A percentile compares a stretch with the other conserved stretches of the same genome.
These are phyloP conservation scores for Glutinoglossum americanum DNA, from an alignment of 495 filamentous ascomycete genomes.

Conservation along the genomic window DNA sequence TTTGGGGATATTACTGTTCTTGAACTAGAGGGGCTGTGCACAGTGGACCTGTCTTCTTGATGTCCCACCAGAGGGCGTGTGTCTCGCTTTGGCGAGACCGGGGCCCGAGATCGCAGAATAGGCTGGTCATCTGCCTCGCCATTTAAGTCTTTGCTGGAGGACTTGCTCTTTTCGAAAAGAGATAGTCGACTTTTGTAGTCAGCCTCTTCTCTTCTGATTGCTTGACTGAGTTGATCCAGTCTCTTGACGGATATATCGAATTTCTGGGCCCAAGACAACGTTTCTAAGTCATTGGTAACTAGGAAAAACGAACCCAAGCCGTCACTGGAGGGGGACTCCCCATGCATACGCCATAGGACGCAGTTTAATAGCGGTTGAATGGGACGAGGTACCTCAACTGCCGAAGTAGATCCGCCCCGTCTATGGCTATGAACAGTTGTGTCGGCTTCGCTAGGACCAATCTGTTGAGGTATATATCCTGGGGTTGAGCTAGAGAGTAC, in stretches of 20 bases:
- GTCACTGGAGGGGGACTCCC: conserved; percentile 18
- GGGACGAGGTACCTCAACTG: conserved; percentile 16
- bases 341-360: conserved; percentile 37
- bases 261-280: conserved; percentile 33
- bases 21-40: background rate
- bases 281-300: conserved; percentile 35
- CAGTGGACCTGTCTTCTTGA: background rate
- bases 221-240: conserved; percentile 35
- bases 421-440: background rate
- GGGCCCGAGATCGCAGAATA: conserved; percentile 17
- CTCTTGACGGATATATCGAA: conserved; percentile 38
- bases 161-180: conserved; percentile 23
- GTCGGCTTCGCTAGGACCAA: background rate
- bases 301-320: conserved; percentile 25
- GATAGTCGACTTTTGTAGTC: conserved; percentile 34
- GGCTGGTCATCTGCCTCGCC: conserved; percentile 19
- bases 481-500: background rate
- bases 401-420: background rate
- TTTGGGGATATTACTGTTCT: background rate
- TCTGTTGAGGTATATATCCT: background rate
- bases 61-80: background rate
- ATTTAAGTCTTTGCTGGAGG: conserved; percentile 9
- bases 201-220: conserved; percentile 35
- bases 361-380: conserved; percentile 39
- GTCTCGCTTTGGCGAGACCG: background rate